Percentiles rank a stretch among this genome's conserved stretches.
These are phyloP conservation scores for Lyophyllum decastes DNA, from an alignment of 768 basidiomycete species.

Conservation along the genomic window DNA sequence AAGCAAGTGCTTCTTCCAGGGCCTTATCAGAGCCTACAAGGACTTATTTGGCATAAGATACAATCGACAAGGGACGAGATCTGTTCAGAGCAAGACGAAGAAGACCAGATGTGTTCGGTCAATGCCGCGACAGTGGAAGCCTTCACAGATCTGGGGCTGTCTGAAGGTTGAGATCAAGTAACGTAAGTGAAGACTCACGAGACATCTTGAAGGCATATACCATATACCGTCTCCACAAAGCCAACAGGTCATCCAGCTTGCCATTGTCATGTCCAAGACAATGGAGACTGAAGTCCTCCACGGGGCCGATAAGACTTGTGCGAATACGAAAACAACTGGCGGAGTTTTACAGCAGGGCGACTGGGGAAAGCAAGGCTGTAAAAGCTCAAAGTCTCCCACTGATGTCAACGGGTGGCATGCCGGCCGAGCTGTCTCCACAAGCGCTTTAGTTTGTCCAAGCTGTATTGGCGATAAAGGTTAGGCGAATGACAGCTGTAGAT, in stretches of 20 bases:
- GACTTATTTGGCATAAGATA: conserved; percentile 3
- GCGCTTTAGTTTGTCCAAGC: neutral
- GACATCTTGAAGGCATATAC: neutral
- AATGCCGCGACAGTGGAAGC: conserved; percentile 14
- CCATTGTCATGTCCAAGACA: conserved; percentile 1
- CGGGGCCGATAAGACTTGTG: neutral
- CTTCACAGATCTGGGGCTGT: conserved; percentile 4
- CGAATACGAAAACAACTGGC: neutral
- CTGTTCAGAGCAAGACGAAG: conserved; percentile 2
- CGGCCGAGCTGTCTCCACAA: conserved; percentile 9
- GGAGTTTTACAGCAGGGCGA: neutral
- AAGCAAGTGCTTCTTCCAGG: conserved; percentile 15
- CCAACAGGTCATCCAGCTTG: neutral
- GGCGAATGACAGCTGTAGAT: conserved; percentile 5
- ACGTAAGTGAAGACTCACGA: conserved; percentile 6
- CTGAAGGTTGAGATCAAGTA: conserved; percentile 3
- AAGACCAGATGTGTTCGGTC: conserved; percentile 12
- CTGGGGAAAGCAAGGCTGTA: neutral
- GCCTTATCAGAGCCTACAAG: neutral
- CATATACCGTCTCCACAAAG: neutral
- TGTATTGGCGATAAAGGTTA: neutral
- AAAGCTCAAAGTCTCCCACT: conserved; percentile 3
- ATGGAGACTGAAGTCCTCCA: neutral
- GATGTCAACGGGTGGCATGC: conserved; percentile 11
- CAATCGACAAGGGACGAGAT: conserved; percentile 13